Evolutionary conservation across 768 basidiomycete species (phyloP).

Genomic region (Chiua virens): DNA sequence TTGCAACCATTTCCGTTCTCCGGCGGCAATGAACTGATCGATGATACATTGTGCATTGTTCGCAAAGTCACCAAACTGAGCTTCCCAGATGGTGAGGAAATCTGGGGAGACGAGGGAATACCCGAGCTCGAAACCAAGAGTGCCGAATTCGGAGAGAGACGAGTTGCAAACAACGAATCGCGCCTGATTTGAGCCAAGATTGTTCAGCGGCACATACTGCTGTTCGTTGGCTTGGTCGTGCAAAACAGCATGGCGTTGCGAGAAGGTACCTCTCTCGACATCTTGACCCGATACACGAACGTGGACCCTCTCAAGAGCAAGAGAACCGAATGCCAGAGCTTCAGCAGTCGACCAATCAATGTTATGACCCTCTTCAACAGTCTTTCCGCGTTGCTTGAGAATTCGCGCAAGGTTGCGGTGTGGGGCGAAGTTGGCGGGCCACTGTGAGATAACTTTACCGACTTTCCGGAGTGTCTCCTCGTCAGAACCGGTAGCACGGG

Average conservation of each 20-base stretch:
- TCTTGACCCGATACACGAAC: slow-evolving; percentile 97
- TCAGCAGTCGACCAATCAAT: slow-evolving; percentile 99
- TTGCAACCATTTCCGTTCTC: slow-evolving; percentile 97
- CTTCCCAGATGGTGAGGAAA: slow-evolving; percentile 94
- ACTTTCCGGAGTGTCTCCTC: slow-evolving; percentile 76
- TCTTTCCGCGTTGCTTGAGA: slow-evolving; percentile 82
- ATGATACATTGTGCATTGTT: slow-evolving; percentile 98
- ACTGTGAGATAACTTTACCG: slow-evolving; percentile 84
- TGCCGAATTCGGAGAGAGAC: slow-evolving; percentile 91
- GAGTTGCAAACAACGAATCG: slow-evolving; percentile 96
- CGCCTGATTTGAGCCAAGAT: slow-evolving; percentile 87
- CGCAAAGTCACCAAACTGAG: slow-evolving; percentile 97
- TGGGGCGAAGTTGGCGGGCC: slow-evolving; percentile 80
- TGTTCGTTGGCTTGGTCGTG: slow-evolving; percentile 94
- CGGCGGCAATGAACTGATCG: slow-evolving; percentile 97
- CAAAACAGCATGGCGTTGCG: slow-evolving; percentile 94
- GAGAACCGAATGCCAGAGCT: slow-evolving; percentile 92
- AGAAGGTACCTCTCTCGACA: slow-evolving; percentile 98
- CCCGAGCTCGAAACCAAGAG: slow-evolving; percentile 95
- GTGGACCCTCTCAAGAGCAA: slow-evolving; percentile 91
- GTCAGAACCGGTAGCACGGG: slow-evolving; percentile 80
- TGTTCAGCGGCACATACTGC: slow-evolving; percentile 87
- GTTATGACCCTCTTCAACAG: slow-evolving; percentile 84
- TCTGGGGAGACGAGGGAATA: slow-evolving; percentile 98
- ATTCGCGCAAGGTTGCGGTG: slow-evolving; percentile 96